Conservation (phyloP, 345 rosid genomes). For the Noccaea bulbosa region DNA sequence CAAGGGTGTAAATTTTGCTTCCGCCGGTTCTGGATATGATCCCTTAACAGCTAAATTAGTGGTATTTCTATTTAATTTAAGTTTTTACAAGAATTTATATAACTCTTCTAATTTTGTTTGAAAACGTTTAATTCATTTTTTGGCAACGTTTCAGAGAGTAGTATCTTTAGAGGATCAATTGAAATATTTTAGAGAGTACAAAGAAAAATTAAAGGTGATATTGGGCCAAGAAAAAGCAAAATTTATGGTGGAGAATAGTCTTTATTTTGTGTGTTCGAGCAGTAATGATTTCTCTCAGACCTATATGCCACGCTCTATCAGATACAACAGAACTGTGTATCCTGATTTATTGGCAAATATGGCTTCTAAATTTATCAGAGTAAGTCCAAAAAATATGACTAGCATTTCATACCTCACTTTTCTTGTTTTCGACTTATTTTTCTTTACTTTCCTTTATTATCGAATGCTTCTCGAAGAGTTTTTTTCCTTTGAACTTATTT, state of each 20-base stretch:
- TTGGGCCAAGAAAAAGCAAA: conserved; percentile 51
- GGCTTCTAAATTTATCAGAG: conserved; percentile 50
- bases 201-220: conserved; percentile 30
- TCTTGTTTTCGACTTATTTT: background rate
- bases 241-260: conserved; percentile 42
- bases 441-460: background rate
- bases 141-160: conserved; percentile 23
- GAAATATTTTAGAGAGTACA: conserved; percentile 50
- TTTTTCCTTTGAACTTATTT: background rate
- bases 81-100: background rate
- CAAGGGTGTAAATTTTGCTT: conserved; percentile 64
- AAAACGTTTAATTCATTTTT: background rate
- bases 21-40: conserved; percentile 68
- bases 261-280: conserved; percentile 48
- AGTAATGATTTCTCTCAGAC: conserved; percentile 61
- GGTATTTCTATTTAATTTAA: conserved; percentile 35
- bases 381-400: conserved; percentile 1
- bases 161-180: conserved; percentile 45
- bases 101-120: background rate
- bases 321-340: conserved; percentile 42
- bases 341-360: conserved; percentile 38
- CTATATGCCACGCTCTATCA: conserved; percentile 41
- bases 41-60: conserved; percentile 49
- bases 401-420: no score
- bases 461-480: background rate